These are phyloP conservation scores for Pleurozium schreberi DNA, from an alignment of 225 moss, liverwort and hornwort genomes.

Conservation along the genomic window DNA sequence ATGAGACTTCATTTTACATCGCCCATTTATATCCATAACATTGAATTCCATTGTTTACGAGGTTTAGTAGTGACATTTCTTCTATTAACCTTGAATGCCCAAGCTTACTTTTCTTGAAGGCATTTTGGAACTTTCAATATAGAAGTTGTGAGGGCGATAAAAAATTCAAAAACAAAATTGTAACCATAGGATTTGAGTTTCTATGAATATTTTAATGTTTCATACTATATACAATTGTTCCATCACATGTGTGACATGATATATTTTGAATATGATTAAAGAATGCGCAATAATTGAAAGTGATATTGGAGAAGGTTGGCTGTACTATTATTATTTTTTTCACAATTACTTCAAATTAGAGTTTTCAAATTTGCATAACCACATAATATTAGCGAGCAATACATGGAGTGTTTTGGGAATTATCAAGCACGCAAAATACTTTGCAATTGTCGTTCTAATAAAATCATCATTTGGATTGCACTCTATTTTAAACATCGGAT, in stretches of 20 bases:
- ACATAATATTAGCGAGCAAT: neutral
- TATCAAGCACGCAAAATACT: neutral
- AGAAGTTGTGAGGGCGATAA: too few species aligned
- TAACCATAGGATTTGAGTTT: too few species aligned
- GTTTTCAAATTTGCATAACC: neutral
- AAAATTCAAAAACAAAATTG: too few species aligned
- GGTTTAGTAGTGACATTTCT: too few species aligned
- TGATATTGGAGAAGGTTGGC: neutral
- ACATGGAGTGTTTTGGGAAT: fast-evolving
- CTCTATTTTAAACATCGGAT: neutral
- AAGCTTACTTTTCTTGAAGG: too few species aligned
- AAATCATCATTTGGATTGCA: neutral
- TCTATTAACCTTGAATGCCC: too few species aligned
- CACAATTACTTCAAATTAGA: neutral
- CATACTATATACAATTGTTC: too few species aligned
- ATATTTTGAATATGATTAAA: too few species aligned
- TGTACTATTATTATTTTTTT: neutral
- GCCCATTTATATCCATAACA: neutral
- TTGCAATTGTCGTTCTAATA: neutral
- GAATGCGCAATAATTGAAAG: too few species aligned
- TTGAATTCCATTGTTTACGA: neutral
- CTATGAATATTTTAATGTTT: too few species aligned
- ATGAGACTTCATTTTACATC: neutral
- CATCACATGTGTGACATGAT: too few species aligned
- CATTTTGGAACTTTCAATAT: too few species aligned